Evolutionary conservation across 2,329 filamentous ascomycete species (phyloP).

Genomic region (Cercospora sesami): DNA sequence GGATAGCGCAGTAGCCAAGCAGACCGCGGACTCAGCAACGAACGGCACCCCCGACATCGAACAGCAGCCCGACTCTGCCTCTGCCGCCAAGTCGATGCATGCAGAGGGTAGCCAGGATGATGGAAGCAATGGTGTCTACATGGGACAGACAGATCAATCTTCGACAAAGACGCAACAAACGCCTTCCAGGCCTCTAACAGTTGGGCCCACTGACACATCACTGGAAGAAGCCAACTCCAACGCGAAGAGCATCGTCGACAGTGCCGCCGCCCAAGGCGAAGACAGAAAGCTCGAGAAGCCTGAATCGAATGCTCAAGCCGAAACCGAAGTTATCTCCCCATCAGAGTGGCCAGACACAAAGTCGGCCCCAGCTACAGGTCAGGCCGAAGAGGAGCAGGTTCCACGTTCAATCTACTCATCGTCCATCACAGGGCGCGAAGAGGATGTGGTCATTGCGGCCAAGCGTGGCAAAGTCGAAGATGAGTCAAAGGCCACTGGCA

Average conservation of each 20-base stretch:
- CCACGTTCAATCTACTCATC: constrained; percentile 30
- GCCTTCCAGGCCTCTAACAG: neutral
- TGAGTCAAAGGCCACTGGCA: constrained; percentile 28
- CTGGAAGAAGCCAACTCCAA: neutral
- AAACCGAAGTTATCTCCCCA: constrained; percentile 9
- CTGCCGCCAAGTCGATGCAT: neutral
- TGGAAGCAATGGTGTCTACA: constrained; percentile 3
- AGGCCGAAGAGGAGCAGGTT: neutral
- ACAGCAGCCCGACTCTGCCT: neutral
- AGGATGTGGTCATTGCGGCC: constrained; percentile 15
- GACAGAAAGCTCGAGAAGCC: constrained; percentile 26
- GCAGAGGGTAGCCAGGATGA: neutral
- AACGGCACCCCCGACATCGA: neutral
- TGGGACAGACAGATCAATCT: neutral
- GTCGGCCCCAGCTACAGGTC: neutral
- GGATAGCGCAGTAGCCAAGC: neutral
- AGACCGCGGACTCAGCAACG: neutral
- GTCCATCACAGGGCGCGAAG: constrained; percentile 26
- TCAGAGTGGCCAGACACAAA: constrained; percentile 6
- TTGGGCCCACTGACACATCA: neutral
- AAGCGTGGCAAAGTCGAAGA: constrained; percentile 23
- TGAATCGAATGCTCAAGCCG: constrained; percentile 28
- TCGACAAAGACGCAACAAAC: neutral
- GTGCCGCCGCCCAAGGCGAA: constrained; percentile 27
- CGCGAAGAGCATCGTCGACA: constrained; percentile 28